phyloP scores from a whole-genome alignment of 257 asterid species.

The Eucommia ulmoides region DNA sequence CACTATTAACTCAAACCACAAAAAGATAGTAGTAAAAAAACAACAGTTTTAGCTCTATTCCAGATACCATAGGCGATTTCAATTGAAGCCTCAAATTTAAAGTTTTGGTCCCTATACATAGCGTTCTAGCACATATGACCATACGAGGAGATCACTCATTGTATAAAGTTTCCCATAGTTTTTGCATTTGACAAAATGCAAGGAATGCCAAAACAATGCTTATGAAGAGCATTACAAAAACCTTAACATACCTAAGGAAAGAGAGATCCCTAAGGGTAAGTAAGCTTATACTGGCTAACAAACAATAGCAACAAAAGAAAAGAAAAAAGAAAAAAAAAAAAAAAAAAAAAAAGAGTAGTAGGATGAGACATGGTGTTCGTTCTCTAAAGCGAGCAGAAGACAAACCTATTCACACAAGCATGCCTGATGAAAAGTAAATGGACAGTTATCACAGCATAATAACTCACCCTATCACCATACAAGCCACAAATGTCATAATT shows the following conservation, averaged over 20 bases:
- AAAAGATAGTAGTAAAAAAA: no score
- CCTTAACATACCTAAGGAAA: not conserved
- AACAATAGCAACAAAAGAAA: no score
- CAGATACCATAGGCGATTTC: no score
- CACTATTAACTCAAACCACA: no score
- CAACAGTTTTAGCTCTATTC: no score
- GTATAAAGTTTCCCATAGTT: no score
- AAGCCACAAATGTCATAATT: constrained; percentile 97
- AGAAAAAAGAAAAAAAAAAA: not conserved
- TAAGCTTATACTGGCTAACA: not conserved
- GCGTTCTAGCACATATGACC: no score
- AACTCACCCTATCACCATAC: constrained; percentile 93
- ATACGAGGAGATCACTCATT: no score
- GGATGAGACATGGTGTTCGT: not conserved
- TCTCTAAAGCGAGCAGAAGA: constrained; percentile 11
- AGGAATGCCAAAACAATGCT: not conserved
- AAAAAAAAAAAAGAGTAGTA: not conserved
- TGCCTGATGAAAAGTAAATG: constrained; percentile 89
- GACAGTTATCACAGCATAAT: constrained; percentile 94
- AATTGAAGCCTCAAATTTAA: no score
- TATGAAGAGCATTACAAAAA: not conserved
- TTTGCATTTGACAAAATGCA: not conserved
- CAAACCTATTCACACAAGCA: constrained; percentile 86
- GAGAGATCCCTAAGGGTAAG: not conserved
- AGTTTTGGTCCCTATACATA: no score